Evolutionary conservation across 371 early-diverging fungal species (phyloP), one percentile per base, ranked within the genome.

Genomic region (Mortierella sp.): DNA sequence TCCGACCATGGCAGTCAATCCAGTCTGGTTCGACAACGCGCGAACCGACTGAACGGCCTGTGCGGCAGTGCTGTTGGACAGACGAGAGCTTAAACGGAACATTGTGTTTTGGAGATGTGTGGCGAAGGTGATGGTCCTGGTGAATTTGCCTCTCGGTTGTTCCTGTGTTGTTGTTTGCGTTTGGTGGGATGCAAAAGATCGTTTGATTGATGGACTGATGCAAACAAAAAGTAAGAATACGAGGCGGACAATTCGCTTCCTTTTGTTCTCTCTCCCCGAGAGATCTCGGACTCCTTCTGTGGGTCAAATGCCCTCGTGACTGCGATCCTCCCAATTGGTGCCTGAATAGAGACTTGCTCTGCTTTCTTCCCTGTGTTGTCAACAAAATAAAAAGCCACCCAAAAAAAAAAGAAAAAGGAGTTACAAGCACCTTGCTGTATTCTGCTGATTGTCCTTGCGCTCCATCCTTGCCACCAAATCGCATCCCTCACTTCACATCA

Each of bases 1-100:
- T 49, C 80, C 78, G 71, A 75, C 12, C 44, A 51, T 49, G 38
- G 75, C 77, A 46, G 32, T 41, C 77, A 75, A 29, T 60, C 78
- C 75, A 10, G 75, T 35, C 7, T 82, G 72, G 74, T 75, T 78
- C 27, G 79, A 27, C 74, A 74, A 71, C 27, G 63, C 60, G 51
- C 80, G 80, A 73, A 83, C 60, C 43, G 65, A 83, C 63, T 79
- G 83, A 10, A 71, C 72, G 38, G 83, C 80, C 68, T 83, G 83
- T 1, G 72, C 60, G 58, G 80, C 77, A 12, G 76, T 18, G 70
- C 73, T 79, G 70, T 51, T 70, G 6, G 77, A 76, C 16, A 83
- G 71, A 65, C 83, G 83, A 48, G 76, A 70, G 55, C 70, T 77
- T 48, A 79, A 65, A 29, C 77, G 76, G 56, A 83, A 83, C 83